These are phyloP conservation scores for Lepidium didymum DNA, from an alignment of 345 rosid genomes.

Conservation along the genomic window DNA sequence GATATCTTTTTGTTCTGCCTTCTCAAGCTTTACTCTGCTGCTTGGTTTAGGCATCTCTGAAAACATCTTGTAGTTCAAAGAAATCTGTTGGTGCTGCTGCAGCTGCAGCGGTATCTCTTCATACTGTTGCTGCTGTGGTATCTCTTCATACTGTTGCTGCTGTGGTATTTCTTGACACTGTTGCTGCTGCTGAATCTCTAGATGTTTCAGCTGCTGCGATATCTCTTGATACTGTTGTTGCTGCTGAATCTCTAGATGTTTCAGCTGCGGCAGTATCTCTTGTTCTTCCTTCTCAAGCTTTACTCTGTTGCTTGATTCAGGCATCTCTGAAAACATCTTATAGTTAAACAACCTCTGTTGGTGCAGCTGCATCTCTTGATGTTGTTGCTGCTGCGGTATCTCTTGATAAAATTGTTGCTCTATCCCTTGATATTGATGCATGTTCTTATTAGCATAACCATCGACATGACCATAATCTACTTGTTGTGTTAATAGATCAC, in stretches of 20 bases:
- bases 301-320: no score
- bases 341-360: no score
- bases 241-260: no score
- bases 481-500: background rate
- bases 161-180: no score
- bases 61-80: background rate
- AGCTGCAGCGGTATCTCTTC: no score
- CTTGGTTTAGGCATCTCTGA: background rate
- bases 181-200: no score
- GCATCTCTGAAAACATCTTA: no score
- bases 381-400: background rate
- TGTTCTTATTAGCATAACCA: background rate
- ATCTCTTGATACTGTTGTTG: no score
- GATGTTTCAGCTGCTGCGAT: no score
- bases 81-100: background rate
- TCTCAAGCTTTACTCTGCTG: slow-evolving; percentile 1
- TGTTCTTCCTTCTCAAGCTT: background rate
- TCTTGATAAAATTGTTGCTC: background rate
- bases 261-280: no score
- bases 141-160: no score
- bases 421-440: background rate
- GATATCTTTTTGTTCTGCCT: background rate
- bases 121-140: no score
- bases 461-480: background rate
- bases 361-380: background rate